phyloP scores from a whole-genome alignment of 2,329 filamentous ascomycete genomes.

The Diaporthe sp. region DNA sequence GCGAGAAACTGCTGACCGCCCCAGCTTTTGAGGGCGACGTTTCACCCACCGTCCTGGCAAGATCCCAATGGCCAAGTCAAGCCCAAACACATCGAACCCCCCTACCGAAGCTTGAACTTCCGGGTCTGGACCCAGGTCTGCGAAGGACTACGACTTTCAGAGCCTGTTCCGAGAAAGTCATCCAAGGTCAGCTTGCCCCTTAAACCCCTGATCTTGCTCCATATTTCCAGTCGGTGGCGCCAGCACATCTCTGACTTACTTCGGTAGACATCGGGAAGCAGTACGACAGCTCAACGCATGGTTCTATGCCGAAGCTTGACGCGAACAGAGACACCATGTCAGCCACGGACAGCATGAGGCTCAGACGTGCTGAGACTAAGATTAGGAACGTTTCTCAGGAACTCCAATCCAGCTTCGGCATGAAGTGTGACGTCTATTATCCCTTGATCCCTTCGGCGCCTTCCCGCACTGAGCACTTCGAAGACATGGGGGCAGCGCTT shows the following conservation, averaged over 20 bases:
- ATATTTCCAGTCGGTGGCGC: too few relatives aligned
- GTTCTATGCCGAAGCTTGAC: background rate
- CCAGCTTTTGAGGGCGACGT: background rate
- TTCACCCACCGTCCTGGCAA: background rate
- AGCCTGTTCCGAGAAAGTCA: slow-evolving; percentile 9
- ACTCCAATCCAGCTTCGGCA: background rate
- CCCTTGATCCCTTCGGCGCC: slow-evolving; percentile 28
- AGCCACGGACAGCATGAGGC: background rate
- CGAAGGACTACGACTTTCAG: slow-evolving; percentile 19
- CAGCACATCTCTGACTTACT: background rate
- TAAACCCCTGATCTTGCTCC: background rate
- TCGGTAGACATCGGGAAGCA: slow-evolving; percentile 2
- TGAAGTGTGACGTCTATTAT: slow-evolving; percentile 37
- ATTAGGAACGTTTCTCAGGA: background rate
- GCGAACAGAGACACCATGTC: background rate
- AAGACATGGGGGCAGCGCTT: slow-evolving; percentile 26
- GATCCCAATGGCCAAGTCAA: background rate
- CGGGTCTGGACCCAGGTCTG: slow-evolving; percentile 34
- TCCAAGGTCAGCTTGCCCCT: slow-evolving; percentile 10
- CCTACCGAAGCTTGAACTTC: slow-evolving; percentile 35
- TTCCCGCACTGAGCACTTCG: slow-evolving; percentile 29
- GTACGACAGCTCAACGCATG: background rate
- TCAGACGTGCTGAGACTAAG: background rate
- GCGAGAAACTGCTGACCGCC: background rate
- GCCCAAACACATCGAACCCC: background rate